Conservation (phyloP, 2,329 filamentous ascomycete genomes). For the Fusarium coicis region DNA sequence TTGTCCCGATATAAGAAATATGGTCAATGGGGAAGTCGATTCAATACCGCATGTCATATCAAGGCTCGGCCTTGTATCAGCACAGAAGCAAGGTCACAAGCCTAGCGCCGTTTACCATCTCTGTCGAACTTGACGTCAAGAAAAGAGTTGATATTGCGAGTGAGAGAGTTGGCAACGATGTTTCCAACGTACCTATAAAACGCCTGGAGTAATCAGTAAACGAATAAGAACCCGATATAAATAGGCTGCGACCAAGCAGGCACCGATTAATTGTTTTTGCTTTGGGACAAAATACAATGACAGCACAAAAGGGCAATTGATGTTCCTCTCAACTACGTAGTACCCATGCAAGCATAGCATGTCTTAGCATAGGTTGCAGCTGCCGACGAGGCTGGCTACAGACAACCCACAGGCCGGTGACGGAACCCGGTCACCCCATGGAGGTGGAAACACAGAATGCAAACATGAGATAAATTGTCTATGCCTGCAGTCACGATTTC, state of each 20-base stretch:
- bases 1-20: conserved; percentile 18
- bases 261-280: background rate
- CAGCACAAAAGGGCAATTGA: conserved; percentile 9
- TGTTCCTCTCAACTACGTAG: background rate
- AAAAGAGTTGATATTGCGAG: background rate
- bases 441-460: background rate
- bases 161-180: background rate
- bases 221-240: background rate
- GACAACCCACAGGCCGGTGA: conserved; percentile 24
- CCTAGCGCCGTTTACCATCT: background rate
- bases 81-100: background rate
- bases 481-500: background rate
- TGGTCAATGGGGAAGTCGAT: background rate
- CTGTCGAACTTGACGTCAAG: background rate
- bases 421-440: conserved; percentile 4
- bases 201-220: background rate
- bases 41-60: background rate
- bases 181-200: background rate
- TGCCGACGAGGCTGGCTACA: conserved; percentile 34
- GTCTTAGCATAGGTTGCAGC: conserved; percentile 28
- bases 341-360: conserved; percentile 11
- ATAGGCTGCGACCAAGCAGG: background rate
- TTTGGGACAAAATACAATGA: conserved; percentile 14
- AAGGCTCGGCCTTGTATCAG: background rate
- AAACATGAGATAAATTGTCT: background rate